A percentile compares a stretch with the other conserved stretches of the same genome.
phyloP scores from a whole-genome alignment of 2,329 filamentous ascomycete genomes.

The Diaporthe citri region DNA sequence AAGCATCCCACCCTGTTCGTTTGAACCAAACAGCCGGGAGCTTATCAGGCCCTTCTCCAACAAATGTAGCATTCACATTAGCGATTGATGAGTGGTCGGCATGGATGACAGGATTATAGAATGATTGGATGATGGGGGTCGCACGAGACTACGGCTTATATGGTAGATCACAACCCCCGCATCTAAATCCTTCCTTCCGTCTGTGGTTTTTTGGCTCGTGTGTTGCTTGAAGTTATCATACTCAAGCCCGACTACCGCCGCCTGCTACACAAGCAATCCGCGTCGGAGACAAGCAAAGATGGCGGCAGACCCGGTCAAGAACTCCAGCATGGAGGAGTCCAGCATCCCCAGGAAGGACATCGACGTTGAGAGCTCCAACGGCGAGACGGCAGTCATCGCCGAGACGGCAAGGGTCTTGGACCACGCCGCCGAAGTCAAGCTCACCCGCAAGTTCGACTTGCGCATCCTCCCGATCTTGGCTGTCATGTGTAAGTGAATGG shows the following conservation, averaged over 20 bases:
- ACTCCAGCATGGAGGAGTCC: constrained; percentile 31
- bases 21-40: constrained; percentile 14
- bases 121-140: constrained; percentile 4
- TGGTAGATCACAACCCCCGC: constrained; percentile 19
- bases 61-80: constrained; percentile 14
- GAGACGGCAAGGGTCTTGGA: constrained; percentile 52
- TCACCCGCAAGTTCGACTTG: constrained; percentile 60
- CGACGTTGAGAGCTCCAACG: constrained; percentile 45
- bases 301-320: constrained; percentile 31
- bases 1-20: constrained; percentile 10
- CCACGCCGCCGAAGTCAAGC: constrained; percentile 54
- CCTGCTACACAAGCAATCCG: neutral
- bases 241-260: constrained; percentile 9
- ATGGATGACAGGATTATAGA: neutral
- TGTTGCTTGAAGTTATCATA: constrained; percentile 15
- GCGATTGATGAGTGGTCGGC: constrained; percentile 7
- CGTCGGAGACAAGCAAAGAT: neutral
- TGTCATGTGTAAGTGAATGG: constrained; percentile 53
- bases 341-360: constrained; percentile 27
- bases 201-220: neutral
- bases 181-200: neutral
- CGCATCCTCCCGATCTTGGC: constrained; percentile 58
- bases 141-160: constrained; percentile 20
- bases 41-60: constrained; percentile 25
- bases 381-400: constrained; percentile 41